A percentile compares a stretch with the other conserved stretches of the same genome.
Conservation (phyloP, 2,329 filamentous ascomycete genomes). For the Aspergillus sp. region DNA sequence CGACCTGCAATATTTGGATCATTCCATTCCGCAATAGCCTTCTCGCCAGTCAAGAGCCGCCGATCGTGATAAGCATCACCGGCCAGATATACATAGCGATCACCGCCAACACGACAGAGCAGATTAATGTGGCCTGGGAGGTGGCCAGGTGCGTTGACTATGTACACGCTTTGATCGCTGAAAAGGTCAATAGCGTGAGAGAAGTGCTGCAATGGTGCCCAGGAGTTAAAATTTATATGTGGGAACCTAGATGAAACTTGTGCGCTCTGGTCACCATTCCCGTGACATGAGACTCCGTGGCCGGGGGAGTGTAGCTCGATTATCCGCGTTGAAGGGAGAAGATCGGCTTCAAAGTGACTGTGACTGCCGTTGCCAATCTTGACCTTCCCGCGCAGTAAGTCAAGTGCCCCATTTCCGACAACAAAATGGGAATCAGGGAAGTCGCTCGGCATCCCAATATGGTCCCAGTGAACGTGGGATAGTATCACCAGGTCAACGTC, state of each 20-base stretch:
- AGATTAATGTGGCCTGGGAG: slow-evolving; percentile 33
- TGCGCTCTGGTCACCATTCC: neutral
- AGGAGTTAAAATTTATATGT: slow-evolving; percentile 10
- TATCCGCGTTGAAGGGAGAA: slow-evolving; percentile 20
- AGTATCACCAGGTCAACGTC: slow-evolving; percentile 44
- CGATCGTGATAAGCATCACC: slow-evolving; percentile 33
- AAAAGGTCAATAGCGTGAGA: slow-evolving; percentile 28
- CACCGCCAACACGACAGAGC: slow-evolving; percentile 15
- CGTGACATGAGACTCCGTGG: neutral
- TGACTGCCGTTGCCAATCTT: slow-evolving; percentile 16
- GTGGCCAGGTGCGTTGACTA: slow-evolving; percentile 31
- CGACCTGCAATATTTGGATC: slow-evolving; percentile 21
- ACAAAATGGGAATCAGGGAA: slow-evolving; percentile 39
- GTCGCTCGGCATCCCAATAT: slow-evolving; percentile 40
- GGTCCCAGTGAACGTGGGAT: slow-evolving; percentile 44
- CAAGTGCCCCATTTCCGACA: slow-evolving; percentile 29
- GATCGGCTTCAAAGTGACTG: slow-evolving; percentile 23
- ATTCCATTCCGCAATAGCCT: slow-evolving; percentile 27
- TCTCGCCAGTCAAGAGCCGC: slow-evolving; percentile 26
- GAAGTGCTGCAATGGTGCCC: slow-evolving; percentile 15
- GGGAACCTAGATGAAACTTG: neutral
- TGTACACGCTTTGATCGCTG: slow-evolving; percentile 24
- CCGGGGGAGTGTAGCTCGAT: slow-evolving; percentile 15
- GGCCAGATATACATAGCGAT: slow-evolving; percentile 25
- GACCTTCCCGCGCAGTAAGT: slow-evolving; percentile 9